Evolutionary conservation across 2,329 filamentous ascomycete species (phyloP).

Genomic region (Diaporthe ilicicola): DNA sequence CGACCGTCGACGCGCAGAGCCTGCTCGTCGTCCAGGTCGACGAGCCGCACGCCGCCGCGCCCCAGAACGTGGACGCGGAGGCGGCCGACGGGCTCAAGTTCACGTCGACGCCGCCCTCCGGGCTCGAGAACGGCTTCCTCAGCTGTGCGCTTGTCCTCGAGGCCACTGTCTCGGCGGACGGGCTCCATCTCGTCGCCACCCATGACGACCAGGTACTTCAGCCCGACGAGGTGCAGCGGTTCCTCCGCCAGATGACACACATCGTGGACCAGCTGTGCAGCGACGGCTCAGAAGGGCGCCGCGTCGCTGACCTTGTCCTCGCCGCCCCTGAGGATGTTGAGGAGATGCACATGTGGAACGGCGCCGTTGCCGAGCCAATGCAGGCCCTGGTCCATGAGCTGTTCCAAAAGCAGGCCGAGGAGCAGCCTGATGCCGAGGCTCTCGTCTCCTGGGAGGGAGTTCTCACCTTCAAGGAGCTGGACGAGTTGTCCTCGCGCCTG

Average conservation of each 20-base stretch:
- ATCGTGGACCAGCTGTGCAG: slow-evolving; percentile 2
- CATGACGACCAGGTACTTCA: slow-evolving; percentile 17
- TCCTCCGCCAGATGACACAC: slow-evolving; percentile 25
- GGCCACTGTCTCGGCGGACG: background rate
- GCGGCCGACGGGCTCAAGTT: background rate
- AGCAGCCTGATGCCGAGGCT: background rate
- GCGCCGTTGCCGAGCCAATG: background rate
- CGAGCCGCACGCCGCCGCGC: background rate
- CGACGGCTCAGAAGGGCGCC: background rate
- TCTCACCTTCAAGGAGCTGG: slow-evolving; percentile 4
- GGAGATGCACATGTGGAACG: slow-evolving; percentile 1
- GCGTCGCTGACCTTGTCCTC: slow-evolving; percentile 14
- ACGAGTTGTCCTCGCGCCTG: background rate
- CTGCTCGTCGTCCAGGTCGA: slow-evolving; percentile 23
- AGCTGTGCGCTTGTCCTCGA: background rate
- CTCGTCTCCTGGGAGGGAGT: slow-evolving; percentile 1
- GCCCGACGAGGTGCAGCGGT: slow-evolving; percentile 15
- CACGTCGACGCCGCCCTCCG: background rate
- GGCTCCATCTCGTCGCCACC: slow-evolving; percentile 10
- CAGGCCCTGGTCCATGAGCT: background rate
- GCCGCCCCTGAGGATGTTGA: background rate
- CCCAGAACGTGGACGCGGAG: background rate
- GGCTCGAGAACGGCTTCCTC: background rate
- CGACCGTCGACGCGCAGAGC: slow-evolving; percentile 12
- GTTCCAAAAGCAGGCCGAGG: background rate